Base-by-base conservation (phyloP, 352 stramenopile genomes). In the Globisporangium takayamanum region DNA sequence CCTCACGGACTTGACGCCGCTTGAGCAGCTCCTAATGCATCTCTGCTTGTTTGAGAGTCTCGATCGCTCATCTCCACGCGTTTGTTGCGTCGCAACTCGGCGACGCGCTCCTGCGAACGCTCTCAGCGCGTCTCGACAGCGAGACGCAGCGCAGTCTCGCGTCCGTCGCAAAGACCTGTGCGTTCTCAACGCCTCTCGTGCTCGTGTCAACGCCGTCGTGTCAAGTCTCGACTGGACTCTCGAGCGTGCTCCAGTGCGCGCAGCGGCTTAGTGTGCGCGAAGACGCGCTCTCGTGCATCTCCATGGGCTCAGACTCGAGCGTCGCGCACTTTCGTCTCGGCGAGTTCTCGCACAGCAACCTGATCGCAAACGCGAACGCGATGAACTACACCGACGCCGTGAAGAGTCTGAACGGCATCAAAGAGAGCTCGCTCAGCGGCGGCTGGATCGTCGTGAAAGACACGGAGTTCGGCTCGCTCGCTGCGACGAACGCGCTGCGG, bases 391-490 rank as follows among this genome's bases (percentile, higher is more conserved):
- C n/a, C 14, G 46, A 55, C 6, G 26, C 54, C 0, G 46, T 64
- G 41, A 55, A 30, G 3, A 42, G 60, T 36, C 39, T 77, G 10
- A 59, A 60, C 12, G 51, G 39, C 50, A 65, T 80, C 28, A 66
- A 73, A 42, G 69, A 76, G 37, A 57, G 52, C 10, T 64, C 59
- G 3, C 62, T 69, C 36, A 55, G 63, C 15, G 50, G 63, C 16
- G 62, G 64, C 11, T 80, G 72, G 72, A 56, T 64, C 16, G 64
- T 78, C 16, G 45, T 80, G 37, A 62, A 75, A 52, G 64, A 64
- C 25, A 63, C 33, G 18, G 26, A 51, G 6, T 37, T 45, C 25
- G 57, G 37, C n/a, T 42, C 44, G 8, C 16, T 56, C 15, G 25
- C 28, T 6, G 57, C 46, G 16, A 64, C 41, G 37, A 76, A 73